Evolutionary conservation across 176 grass and related monocot genomes (phyloP).

Genomic region (Elaeis guineensis): DNA sequence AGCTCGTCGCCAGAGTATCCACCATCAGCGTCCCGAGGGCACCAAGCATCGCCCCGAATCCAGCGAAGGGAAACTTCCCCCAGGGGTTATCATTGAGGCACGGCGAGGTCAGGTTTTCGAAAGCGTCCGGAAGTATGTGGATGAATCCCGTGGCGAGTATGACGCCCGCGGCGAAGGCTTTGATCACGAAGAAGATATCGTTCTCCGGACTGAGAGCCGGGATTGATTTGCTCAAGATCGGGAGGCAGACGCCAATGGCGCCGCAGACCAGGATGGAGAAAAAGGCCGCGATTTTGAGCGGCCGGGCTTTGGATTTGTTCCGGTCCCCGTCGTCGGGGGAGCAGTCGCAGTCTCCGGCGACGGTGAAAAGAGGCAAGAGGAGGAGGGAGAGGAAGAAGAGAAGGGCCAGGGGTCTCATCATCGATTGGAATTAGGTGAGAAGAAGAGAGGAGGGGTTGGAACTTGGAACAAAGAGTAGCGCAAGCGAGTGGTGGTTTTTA

Average conservation of each 20-base stretch:
- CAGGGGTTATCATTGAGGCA: constrained; percentile 43
- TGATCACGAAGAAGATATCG: constrained; percentile 51
- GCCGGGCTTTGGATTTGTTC: constrained; percentile 5
- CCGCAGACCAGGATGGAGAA: constrained; percentile 47
- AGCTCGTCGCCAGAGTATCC: constrained; percentile 50
- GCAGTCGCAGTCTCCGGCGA: constrained; percentile 10
- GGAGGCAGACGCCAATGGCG: constrained; percentile 33
- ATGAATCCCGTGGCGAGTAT: constrained; percentile 72
- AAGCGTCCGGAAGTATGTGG: constrained; percentile 67
- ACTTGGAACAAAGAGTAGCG: too few species aligned
- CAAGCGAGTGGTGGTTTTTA: too few species aligned
- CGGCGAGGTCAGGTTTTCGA: constrained; percentile 41
- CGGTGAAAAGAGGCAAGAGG: background rate
- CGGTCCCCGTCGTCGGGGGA: background rate
- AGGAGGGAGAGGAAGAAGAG: background rate
- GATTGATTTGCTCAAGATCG: constrained; percentile 31
- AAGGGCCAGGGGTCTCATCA: too few species aligned
- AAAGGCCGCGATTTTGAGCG: constrained; percentile 42
- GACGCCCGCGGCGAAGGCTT: constrained; percentile 72
- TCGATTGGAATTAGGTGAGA: too few species aligned
- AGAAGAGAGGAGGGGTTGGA: too few species aligned
- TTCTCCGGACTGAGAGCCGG: constrained; percentile 31
- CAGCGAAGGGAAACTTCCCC: constrained; percentile 51
- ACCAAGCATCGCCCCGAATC: constrained; percentile 48
- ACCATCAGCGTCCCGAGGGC: constrained; percentile 52